Percentiles rank a stretch among this genome's conserved stretches.
Conservation (phyloP, 495 filamentous ascomycete genomes). For the Tricharina praecox region DNA sequence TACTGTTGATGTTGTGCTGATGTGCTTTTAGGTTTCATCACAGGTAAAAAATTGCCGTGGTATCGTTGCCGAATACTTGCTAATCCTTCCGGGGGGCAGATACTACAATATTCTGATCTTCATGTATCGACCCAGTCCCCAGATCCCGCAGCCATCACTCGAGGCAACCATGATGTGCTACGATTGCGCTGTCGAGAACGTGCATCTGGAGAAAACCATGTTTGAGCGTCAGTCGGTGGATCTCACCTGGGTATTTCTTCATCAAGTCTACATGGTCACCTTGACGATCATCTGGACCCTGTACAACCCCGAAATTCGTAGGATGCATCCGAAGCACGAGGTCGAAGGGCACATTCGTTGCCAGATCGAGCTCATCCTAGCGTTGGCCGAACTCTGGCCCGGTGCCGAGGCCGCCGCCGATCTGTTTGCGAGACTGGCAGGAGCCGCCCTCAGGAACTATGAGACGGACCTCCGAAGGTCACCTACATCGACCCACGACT, state of each 20-base stretch:
- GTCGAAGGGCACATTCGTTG: slow-evolving; percentile 52
- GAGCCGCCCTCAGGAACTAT: slow-evolving; percentile 69
- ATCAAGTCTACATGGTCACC: slow-evolving; percentile 69
- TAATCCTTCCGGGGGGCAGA: slow-evolving; percentile 28
- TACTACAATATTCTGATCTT: slow-evolving; percentile 73
- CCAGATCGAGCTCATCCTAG: slow-evolving; percentile 55
- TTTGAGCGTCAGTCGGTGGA: slow-evolving; percentile 58
- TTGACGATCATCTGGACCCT: slow-evolving; percentile 79
- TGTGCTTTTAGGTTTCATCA: slow-evolving; percentile 36
- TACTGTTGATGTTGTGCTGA: slow-evolving; percentile 27
- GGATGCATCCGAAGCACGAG: slow-evolving; percentile 47
- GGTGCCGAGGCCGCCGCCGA: slow-evolving; percentile 67
- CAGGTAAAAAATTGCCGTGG: slow-evolving; percentile 7
- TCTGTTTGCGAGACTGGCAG: slow-evolving; percentile 63
- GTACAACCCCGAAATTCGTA: slow-evolving; percentile 66
- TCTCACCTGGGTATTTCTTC: slow-evolving; percentile 79
- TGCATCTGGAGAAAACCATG: slow-evolving; percentile 58
- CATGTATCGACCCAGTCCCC: slow-evolving; percentile 72
- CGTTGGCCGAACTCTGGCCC: slow-evolving; percentile 70
- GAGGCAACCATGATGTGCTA: slow-evolving; percentile 61
- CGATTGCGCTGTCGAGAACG: slow-evolving; percentile 62
- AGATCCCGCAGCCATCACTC: slow-evolving; percentile 65
- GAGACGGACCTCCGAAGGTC: slow-evolving; percentile 35
- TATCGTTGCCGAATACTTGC: background rate
- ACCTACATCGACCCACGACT: slow-evolving; percentile 7